Evolutionary conservation across 2,329 filamentous ascomycete species (phyloP), one percentile per base, ranked within the genome.

Genomic region (Pezicula neosporulosa): DNA sequence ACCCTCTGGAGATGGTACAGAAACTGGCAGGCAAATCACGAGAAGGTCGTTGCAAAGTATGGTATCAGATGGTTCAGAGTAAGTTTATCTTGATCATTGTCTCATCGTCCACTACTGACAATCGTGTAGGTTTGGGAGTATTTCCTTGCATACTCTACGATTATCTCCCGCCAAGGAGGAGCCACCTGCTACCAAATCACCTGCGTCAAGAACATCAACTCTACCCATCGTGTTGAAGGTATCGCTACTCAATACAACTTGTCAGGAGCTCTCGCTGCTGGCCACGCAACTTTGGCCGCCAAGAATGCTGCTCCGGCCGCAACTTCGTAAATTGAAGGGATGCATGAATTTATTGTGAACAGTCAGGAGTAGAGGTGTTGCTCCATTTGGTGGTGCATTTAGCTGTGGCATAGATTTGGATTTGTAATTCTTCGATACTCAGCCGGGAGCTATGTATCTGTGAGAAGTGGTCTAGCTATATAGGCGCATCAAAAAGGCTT

Each of bases 1-100:
- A 97, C 94, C 27, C 77, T 99, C 56, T 97, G 94, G 94, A 83
- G 89, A 68, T 97, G 94, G 94, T 97, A 97, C 79, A 82, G 94
- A 60, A 97, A 97, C 82, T 97, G 94, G 94, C 81, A 97, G 70
- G 90, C 79, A 73, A 97, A 97, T 81, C 79, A 81, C 62, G 90
- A 96, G 53, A 95, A 96, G 77, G 89, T 97, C 56, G 83, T 88
- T 72, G 90, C 89, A 67, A 97, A 97, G 81, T 97, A 97, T 68
- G 94, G 94, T 66, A 85, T 87, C 68, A 81, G 89, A 67, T 99
- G 94, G 94, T 99, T 89, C 83, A 86, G 93, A 71, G 89, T 92
- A 80, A 77, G 87, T 52, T 16, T 16, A 28, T 44, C n/a, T 24
- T 15, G n/a, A n/a, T n/a, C 21, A 36, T 13, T 28, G 30, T 27